These are phyloP conservation scores for Thelonectria blattea DNA, from an alignment of 2,329 filamentous ascomycete species.

Conservation along the genomic window DNA sequence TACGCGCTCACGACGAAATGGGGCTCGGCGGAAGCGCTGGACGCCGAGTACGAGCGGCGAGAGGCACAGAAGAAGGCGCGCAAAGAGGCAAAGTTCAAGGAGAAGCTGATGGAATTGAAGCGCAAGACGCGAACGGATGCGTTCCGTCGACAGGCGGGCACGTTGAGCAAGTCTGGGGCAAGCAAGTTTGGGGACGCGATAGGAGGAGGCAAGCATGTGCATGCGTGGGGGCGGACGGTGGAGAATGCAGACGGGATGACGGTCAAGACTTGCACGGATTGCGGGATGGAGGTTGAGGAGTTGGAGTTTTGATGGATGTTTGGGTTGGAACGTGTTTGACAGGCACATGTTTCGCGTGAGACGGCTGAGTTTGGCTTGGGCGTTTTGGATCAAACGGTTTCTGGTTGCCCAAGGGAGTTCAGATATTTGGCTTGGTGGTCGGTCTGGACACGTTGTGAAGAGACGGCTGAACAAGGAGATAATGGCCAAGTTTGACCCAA, in stretches of 20 bases:
- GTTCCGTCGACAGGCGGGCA: slow-evolving; percentile 73
- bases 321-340: background rate
- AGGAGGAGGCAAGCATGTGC: slow-evolving; percentile 75
- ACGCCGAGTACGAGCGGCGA: slow-evolving; percentile 84
- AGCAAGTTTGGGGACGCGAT: slow-evolving; percentile 79
- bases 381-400: background rate
- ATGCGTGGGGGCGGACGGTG: slow-evolving; percentile 81
- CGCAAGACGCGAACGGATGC: slow-evolving; percentile 92
- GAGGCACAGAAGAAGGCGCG: slow-evolving; percentile 80
- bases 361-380: background rate
- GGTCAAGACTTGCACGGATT: slow-evolving; percentile 79
- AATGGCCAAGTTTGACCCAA: slow-evolving; percentile 6
- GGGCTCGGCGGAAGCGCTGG: slow-evolving; percentile 84
- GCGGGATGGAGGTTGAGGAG: slow-evolving; percentile 81
- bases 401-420: background rate
- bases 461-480: background rate
- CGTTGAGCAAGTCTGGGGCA: slow-evolving; percentile 58
- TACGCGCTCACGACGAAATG: slow-evolving; percentile 91
- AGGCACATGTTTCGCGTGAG: background rate
- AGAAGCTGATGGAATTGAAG: slow-evolving; percentile 87
- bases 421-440: background rate
- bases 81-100: slow-evolving; percentile 91
- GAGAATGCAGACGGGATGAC: slow-evolving; percentile 75
- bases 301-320: slow-evolving; percentile 61
- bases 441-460: background rate